Evolutionary conservation across 1,284 basidiomycete species (phyloP), one percentile per base, ranked within the genome.

Genomic region (Sporisorium iseilematis-ciliati): DNA sequence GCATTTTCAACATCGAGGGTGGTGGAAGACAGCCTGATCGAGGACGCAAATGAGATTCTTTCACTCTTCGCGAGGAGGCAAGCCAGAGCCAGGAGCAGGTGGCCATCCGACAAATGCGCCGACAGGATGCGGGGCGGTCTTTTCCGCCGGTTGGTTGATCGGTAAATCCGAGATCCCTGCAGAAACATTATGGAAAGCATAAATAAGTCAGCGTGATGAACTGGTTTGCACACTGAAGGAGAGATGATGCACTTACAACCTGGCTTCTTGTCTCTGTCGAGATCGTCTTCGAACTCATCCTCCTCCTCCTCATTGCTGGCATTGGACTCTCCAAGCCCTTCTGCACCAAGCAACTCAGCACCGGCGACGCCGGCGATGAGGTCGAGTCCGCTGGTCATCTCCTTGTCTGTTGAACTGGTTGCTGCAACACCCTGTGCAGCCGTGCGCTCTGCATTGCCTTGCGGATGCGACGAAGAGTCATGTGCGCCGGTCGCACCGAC

Each of bases 141-240:
- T 76, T 31, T 76, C 74, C 29, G 59, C 69, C 41, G 74, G 74
- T 21, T 67, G 64, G 11, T 76, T 73, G 65, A 76, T 72, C 4
- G 74, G 74, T 48, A 76, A 26, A 56, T 76, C 74, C 21, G 69
- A 73, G 41, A 76, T 76, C 74, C 71, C 54, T 71, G 51, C 7
- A 20, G 4, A 51, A 38, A 20, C 26, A 0, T 1, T 18, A 48
- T 10, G 25, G 31, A 48, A 31, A 35, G 46, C 0, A 10, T 10
- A 33, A 16, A 20, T 12, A 35, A 4, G 65, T 57, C 52, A 63
- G 65, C 41, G 29, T 45, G 12, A 6, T 3, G 16, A 3, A 12
- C 26, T 41, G 12, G 14, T 14, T 20, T 6, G 21, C 6, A 6
- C 7, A 11, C 40, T n/a, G 45, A 41, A 3, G 12, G 16, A 42